Conservation (phyloP, 257 asterid genomes). For the Echium plantagineum region DNA sequence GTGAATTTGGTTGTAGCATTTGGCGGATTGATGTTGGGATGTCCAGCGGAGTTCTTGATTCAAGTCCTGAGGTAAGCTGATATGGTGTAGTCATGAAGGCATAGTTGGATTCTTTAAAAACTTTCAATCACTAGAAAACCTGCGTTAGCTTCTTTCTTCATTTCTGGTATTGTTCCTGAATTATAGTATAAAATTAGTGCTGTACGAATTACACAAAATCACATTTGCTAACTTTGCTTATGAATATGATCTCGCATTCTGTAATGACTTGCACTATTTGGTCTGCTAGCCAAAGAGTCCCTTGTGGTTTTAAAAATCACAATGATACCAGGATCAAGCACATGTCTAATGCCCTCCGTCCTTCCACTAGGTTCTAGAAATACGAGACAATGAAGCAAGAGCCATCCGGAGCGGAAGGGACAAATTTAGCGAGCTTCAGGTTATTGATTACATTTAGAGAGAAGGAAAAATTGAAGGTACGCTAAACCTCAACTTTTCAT, state of each 20-base stretch:
- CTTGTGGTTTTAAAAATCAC: not conserved
- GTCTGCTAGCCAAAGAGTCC: not conserved
- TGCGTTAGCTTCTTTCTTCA: not conserved
- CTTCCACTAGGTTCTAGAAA: constrained; percentile 64
- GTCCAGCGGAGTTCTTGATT: constrained; percentile 95
- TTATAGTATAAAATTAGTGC: too few species aligned
- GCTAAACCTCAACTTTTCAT: not conserved
- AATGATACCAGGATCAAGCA: not conserved
- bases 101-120: not conserved
- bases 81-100: constrained; percentile 1
- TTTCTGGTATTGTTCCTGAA: not conserved
- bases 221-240: too few species aligned
- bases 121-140: not conserved
- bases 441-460: constrained; percentile 42
- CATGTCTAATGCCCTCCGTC: not conserved
- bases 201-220: too few species aligned
- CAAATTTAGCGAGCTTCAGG: constrained; percentile 45
- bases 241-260: not conserved
- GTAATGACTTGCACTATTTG: not conserved
- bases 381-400: constrained; percentile 57
- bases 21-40: constrained; percentile 96
- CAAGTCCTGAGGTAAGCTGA: constrained; percentile 73
- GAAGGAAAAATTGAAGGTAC: constrained; percentile 9
- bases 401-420: constrained; percentile 57
- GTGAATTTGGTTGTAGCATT: constrained; percentile 60